Evolutionary conservation across 768 basidiomycete species (phyloP), one percentile per base, ranked within the genome.

Genomic region (Dioszegia hungarica): DNA sequence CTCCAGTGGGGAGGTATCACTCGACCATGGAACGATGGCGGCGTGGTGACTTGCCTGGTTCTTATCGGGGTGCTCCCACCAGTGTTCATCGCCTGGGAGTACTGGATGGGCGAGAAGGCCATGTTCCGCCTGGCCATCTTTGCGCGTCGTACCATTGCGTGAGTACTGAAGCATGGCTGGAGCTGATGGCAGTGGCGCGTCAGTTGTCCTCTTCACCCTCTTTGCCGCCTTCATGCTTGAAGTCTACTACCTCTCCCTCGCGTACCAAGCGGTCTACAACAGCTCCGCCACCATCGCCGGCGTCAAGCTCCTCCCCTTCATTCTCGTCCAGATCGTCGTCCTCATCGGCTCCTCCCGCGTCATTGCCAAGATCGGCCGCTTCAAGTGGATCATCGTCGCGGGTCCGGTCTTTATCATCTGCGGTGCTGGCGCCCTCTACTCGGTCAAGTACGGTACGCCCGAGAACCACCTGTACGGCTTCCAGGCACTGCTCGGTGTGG

Each of bases 11-110:
- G 74, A 36, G 75, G 72, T 8, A 70, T 68, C 51, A 75, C 70
- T 12, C 78, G 79, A 55, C 67, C 79, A 15, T 83, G 82, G 80
- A 44, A 79, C 59, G 33, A 81, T 74, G 61, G 80, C 75, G 63
- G 80, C 68, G 62, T 75, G 27, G 67, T 83, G 68, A 64, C 75
- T 60, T 54, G 48, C 37, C 57, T 67, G 49, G 72, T 74, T 38
- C 60, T 77, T 55, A 59, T 62, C 52, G 58, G 58, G 55, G 68
- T 75, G 10, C 41, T 78, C 17, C 58, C 71, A 4, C 46, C 74
- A 14, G 50, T 74, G 28, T 77, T 79, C 54, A 33, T 79, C 29
- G 51, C 61, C 14, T 81, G 78, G 74, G 77, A 79, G 54, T 64
- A 58, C 38, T 74, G 60, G 59, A 40, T 74, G 37, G 76, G 77